Percentiles rank a stretch among this genome's conserved stretches.
Conservation (phyloP, 2,329 filamentous ascomycete species). For the Didymella lethalis region DNA sequence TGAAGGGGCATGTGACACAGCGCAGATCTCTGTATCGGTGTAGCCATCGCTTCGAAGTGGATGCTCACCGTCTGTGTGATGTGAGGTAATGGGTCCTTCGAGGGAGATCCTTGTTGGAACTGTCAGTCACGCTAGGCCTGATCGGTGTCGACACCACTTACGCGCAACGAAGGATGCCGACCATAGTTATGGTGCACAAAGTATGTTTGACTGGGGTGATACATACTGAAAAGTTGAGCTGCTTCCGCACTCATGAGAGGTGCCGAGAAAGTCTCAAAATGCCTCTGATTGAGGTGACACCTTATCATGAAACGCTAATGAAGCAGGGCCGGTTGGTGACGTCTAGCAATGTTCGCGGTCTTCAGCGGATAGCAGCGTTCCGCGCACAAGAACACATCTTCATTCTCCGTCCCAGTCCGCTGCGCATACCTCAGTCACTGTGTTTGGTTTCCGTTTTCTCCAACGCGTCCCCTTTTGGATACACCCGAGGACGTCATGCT, state of each 20-base stretch:
- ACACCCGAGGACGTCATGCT: conserved; percentile 4
- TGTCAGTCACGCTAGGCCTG: conserved; percentile 4
- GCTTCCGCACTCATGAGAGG: not conserved
- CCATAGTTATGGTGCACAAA: conserved; percentile 2
- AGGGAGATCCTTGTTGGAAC: conserved; percentile 8
- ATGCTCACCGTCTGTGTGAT: conserved; percentile 21
- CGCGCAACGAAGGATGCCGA: conserved; percentile 7
- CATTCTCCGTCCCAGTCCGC: conserved; percentile 13
- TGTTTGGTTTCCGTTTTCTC: conserved; percentile 8
- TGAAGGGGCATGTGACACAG: conserved; percentile 17
- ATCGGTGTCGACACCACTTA: not conserved
- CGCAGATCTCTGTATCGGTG: conserved; percentile 22
- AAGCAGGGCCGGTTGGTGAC: conserved; percentile 29
- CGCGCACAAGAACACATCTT: conserved; percentile 20
- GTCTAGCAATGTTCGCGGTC: conserved; percentile 33
- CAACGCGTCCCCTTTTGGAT: conserved; percentile 10
- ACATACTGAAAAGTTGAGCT: conserved; percentile 1
- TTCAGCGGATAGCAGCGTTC: conserved; percentile 19
- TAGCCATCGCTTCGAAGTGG: conserved; percentile 21
- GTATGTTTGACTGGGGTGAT: not conserved
- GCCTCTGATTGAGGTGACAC: conserved; percentile 13
- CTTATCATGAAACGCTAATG: conserved; percentile 40
- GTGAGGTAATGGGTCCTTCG: conserved; percentile 10
- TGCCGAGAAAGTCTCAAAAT: not conserved
- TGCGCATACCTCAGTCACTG: conserved; percentile 4